phyloP scores from a whole-genome alignment of 1,139 yeast species.

The Spathaspora sp. region DNA sequence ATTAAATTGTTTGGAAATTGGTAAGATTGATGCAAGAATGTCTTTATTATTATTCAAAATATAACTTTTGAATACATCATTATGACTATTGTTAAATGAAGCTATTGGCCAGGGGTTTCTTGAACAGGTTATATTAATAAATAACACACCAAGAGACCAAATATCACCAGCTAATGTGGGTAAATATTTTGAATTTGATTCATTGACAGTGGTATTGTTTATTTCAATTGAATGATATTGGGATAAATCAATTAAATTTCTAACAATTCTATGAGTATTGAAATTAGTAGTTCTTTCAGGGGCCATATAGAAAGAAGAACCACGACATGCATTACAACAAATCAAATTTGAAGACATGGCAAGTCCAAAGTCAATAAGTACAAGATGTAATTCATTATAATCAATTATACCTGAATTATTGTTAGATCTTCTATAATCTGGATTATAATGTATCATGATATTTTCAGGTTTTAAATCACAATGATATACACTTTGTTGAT shows the following conservation, averaged over 20 bases:
- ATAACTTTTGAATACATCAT: slow-evolving; percentile 51
- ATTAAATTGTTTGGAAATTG: slow-evolving; percentile 64
- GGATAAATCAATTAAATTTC: slow-evolving; percentile 29
- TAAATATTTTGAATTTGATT: slow-evolving; percentile 31
- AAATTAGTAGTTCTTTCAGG: slow-evolving; percentile 73
- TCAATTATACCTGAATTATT: slow-evolving; percentile 28
- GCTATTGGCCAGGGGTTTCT: slow-evolving; percentile 94
- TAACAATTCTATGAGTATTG: slow-evolving; percentile 31
- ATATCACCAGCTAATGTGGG: slow-evolving; percentile 83
- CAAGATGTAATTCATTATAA: slow-evolving; percentile 56
- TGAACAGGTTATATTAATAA: slow-evolving; percentile 77
- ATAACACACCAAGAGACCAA: slow-evolving; percentile 84
- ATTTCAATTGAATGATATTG: slow-evolving; percentile 24
- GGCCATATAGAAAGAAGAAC: slow-evolving; percentile 89
- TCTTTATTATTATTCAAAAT: slow-evolving; percentile 28
- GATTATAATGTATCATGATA: slow-evolving; percentile 53
- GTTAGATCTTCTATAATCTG: slow-evolving; percentile 22
- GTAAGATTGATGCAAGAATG: slow-evolving; percentile 50
- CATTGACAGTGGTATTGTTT: slow-evolving; percentile 15
- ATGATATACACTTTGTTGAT: slow-evolving; percentile 66
- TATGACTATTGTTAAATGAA: slow-evolving; percentile 49
- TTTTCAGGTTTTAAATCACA: slow-evolving; percentile 94
- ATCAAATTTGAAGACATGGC: slow-evolving; percentile 62
- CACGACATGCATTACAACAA: slow-evolving; percentile 77
- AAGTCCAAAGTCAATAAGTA: slow-evolving; percentile 83